These are phyloP conservation scores for Lentinula lateritia DNA, from an alignment of 768 basidiomycete genomes.

Conservation along the genomic window DNA sequence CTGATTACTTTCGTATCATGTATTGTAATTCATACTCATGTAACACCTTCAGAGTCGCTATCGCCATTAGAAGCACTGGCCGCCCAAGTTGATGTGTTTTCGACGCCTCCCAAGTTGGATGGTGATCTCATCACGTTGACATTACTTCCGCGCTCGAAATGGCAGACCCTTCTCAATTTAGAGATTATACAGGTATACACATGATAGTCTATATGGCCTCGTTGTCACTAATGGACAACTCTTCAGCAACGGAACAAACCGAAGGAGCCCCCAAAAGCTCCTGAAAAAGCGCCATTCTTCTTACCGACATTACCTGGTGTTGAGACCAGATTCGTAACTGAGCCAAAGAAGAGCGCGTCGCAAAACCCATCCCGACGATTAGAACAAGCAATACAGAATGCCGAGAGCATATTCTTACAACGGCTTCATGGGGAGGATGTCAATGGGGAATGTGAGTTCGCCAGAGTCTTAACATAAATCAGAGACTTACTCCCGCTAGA, in stretches of 20 bases:
- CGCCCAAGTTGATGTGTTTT: slow-evolving; percentile 62
- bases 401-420: slow-evolving; percentile 68
- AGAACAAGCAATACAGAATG: slow-evolving; percentile 41
- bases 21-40: background rate
- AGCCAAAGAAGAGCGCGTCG: slow-evolving; percentile 32
- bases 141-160: slow-evolving; percentile 83
- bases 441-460: slow-evolving; percentile 63
- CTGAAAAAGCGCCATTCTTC: slow-evolving; percentile 96
- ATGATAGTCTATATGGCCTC: background rate
- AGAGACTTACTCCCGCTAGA: slow-evolving; percentile 34
- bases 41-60: slow-evolving; percentile 64
- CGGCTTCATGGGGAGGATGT: slow-evolving; percentile 51
- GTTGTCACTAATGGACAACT: background rate
- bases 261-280: slow-evolving; percentile 90
- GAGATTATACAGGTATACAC: slow-evolving; percentile 80
- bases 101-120: slow-evolving; percentile 83
- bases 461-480: background rate
- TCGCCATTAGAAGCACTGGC: slow-evolving; percentile 59
- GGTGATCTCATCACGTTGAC: slow-evolving; percentile 93
- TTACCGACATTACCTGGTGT: slow-evolving; percentile 88
- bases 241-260: slow-evolving; percentile 91
- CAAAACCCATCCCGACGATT: slow-evolving; percentile 46
- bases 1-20: slow-evolving; percentile 6
- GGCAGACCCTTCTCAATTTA: slow-evolving; percentile 96
- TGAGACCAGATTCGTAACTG: slow-evolving; percentile 72